phyloP scores from a whole-genome alignment of 2,329 filamentous ascomycete genomes.

The Pleurostoma richardsiae region DNA sequence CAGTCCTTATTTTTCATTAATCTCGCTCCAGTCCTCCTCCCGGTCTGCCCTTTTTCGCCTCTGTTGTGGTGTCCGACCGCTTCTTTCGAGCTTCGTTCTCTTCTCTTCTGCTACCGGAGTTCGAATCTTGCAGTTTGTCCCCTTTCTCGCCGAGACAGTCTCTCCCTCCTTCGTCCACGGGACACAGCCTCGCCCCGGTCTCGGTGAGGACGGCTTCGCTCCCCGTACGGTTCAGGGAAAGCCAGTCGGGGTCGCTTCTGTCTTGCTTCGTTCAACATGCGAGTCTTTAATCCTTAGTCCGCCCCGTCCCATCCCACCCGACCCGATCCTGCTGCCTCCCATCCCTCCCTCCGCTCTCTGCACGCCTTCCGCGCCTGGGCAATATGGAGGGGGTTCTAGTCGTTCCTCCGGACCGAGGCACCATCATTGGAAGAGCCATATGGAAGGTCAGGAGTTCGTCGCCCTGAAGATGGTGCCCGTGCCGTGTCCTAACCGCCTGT shows the following conservation, averaged over 20 bases:
- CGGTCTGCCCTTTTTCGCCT: conserved; percentile 5
- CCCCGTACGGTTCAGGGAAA: too few relatives aligned
- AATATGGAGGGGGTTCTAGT: conserved; percentile 45
- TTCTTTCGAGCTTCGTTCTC: background rate
- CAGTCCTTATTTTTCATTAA: conserved; percentile 13
- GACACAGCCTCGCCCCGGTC: too few relatives aligned
- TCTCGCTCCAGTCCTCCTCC: conserved; percentile 12
- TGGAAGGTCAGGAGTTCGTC: conserved; percentile 42
- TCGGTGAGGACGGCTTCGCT: too few relatives aligned
- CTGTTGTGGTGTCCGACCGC: background rate
- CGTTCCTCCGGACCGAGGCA: conserved; percentile 45
- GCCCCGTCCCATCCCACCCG: background rate
- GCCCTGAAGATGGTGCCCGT: background rate
- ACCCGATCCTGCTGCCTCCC: background rate
- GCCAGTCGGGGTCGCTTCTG: background rate
- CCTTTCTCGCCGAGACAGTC: too few relatives aligned
- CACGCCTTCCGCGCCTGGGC: background rate
- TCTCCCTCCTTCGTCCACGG: too few relatives aligned
- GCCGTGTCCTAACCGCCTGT: conserved; percentile 1
- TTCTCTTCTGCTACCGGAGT: too few relatives aligned
- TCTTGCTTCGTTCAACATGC: background rate
- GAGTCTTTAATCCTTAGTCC: background rate
- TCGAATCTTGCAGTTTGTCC: too few relatives aligned
- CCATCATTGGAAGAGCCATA: conserved; percentile 43
- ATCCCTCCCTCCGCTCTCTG: background rate